These are phyloP conservation scores for Chlorella sorokiniana DNA, from an alignment of 139 green algal genomes.

Conservation along the genomic window DNA sequence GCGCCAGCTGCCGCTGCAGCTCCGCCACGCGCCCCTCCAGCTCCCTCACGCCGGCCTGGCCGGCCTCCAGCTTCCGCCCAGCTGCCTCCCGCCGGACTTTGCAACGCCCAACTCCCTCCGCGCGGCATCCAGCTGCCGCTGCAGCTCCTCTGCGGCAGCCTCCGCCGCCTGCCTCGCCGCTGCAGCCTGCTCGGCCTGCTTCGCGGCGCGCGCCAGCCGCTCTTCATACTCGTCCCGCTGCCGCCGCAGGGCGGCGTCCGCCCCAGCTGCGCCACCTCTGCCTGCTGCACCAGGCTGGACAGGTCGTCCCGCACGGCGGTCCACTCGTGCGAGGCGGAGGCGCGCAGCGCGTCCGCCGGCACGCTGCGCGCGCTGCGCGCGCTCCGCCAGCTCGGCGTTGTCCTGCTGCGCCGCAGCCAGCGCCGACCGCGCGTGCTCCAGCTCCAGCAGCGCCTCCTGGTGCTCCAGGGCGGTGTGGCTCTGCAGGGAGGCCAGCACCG, in stretches of 20 bases:
- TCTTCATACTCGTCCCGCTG: slow-evolving; percentile 19
- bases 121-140: background rate
- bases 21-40: slow-evolving; percentile 9
- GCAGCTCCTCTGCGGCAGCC: background rate
- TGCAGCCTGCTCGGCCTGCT: background rate
- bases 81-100: background rate
- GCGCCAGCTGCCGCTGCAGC: slow-evolving; percentile 27
- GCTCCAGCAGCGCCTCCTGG: slow-evolving; percentile 20
- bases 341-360: background rate
- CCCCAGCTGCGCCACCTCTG: slow-evolving; percentile 28
- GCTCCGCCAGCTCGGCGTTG: slow-evolving; percentile 15
- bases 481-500: slow-evolving; percentile 24
- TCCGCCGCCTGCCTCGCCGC: background rate
- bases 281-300: slow-evolving; percentile 12
- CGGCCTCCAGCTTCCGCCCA: background rate
- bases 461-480: slow-evolving; percentile 33
- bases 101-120: background rate
- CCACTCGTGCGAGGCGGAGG: slow-evolving; percentile 11
- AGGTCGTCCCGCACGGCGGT: slow-evolving; percentile 22
- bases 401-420: slow-evolving; percentile 3
- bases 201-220: background rate
- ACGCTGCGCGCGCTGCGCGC: background rate
- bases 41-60: background rate
- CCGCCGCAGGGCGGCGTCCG: background rate
- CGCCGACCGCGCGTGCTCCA: slow-evolving; percentile 20